Conservation (phyloP, 805 yeast species). For the Komagataella ulmi region DNA sequence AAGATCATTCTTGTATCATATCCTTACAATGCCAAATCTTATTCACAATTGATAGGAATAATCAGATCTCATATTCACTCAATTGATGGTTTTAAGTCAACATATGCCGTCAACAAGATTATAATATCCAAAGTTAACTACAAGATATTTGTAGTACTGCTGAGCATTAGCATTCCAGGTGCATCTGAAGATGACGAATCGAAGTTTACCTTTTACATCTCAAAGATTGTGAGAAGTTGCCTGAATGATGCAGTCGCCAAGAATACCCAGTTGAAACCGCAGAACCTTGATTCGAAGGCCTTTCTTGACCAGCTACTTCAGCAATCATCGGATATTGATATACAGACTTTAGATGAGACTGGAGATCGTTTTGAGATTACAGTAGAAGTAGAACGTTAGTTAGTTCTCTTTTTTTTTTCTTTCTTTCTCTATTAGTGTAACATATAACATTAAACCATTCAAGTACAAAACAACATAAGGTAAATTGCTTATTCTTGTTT, state of each 20-base stretch:
- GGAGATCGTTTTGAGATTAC: background rate
- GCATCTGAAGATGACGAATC: conserved; percentile 62
- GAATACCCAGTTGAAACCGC: background rate
- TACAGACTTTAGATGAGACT: background rate
- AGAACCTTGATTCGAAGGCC: background rate
- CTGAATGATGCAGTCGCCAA: background rate
- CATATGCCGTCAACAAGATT: conserved; percentile 33
- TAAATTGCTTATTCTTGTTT: background rate
- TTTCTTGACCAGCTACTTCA: background rate
- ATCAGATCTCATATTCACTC: conserved; percentile 31
- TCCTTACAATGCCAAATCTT: conserved; percentile 30
- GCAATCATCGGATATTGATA: background rate
- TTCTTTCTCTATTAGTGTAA: background rate
- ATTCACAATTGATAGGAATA: conserved; percentile 19
- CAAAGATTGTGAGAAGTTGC: conserved; percentile 14
- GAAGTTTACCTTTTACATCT: conserved; percentile 34
- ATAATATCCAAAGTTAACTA: conserved; percentile 52
- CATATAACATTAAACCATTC: background rate
- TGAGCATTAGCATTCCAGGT: conserved; percentile 48
- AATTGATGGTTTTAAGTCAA: conserved; percentile 37
- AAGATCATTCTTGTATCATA: conserved; percentile 38
- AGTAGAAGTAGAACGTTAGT: background rate
- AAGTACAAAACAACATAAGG: too few relatives aligned
- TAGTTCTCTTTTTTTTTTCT: too few relatives aligned
- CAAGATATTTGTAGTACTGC: conserved; percentile 41